Evolutionary conservation across 1,284 basidiomycete species (phyloP).

Genomic region (Coniferiporia sulphurascens): DNA sequence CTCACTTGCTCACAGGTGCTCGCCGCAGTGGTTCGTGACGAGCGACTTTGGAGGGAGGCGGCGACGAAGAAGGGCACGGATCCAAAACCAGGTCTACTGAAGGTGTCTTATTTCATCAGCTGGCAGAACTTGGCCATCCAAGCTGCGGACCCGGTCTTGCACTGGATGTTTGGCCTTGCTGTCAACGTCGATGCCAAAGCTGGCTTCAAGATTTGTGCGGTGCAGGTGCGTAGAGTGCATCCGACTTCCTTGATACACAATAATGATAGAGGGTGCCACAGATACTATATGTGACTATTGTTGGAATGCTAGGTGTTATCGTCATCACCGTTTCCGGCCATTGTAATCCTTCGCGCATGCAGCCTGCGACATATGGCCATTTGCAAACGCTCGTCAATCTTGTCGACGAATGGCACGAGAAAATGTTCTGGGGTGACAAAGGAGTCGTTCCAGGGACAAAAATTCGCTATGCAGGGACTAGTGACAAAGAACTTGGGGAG

Average conservation of each 20-base stretch:
- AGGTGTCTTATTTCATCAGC: neutral
- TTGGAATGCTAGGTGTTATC: neutral
- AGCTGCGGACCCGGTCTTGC: slow-evolving; percentile 15
- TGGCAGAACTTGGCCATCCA: slow-evolving; percentile 5
- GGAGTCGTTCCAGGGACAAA: too few species aligned
- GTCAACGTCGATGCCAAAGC: slow-evolving; percentile 14
- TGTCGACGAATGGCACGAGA: slow-evolving; percentile 3
- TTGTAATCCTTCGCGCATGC: neutral
- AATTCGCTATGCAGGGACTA: too few species aligned
- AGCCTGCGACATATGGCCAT: slow-evolving; percentile 5
- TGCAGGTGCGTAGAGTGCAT: too few species aligned
- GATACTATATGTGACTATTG: neutral
- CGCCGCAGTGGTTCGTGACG: slow-evolving; percentile 4
- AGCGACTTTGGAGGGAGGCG: slow-evolving; percentile 12
- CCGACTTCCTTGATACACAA: neutral
- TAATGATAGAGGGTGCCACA: neutral
- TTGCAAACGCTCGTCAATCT: slow-evolving; percentile 3
- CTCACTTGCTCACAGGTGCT: slow-evolving; percentile 9
- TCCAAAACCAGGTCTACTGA: slow-evolving; percentile 3
- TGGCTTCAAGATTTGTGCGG: neutral
- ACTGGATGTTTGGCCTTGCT: slow-evolving; percentile 19
- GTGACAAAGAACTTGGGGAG: too few species aligned
- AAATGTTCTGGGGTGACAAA: slow-evolving; percentile 7
- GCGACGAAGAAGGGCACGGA: slow-evolving; percentile 7
- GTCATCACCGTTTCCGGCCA: neutral